Conservation (phyloP, 129 eudicot species). For the Mikania micrantha region DNA sequence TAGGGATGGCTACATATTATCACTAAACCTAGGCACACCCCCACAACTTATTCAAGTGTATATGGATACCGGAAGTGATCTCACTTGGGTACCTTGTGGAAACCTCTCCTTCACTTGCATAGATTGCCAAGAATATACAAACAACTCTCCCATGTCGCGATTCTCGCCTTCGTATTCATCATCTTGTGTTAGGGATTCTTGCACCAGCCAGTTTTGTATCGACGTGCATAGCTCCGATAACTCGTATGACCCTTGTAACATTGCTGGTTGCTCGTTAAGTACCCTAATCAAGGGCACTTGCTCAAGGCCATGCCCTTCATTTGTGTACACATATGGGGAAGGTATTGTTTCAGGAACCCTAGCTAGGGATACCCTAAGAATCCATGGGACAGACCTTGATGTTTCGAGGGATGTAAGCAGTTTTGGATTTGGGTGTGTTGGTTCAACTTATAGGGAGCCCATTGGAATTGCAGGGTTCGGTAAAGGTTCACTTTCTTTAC, state of each 20-base stretch:
- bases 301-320: slow-evolving; percentile 70
- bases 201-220: slow-evolving; percentile 48
- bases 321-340: slow-evolving; percentile 71
- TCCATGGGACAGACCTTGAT: slow-evolving; percentile 30
- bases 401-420: slow-evolving; percentile 33
- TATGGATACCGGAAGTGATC: slow-evolving; percentile 76
- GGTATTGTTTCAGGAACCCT: slow-evolving; percentile 57
- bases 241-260: slow-evolving; percentile 45
- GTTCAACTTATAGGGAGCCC: slow-evolving; percentile 60
- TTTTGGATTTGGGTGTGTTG: slow-evolving; percentile 60
- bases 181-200: slow-evolving; percentile 45
- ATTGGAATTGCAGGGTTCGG: slow-evolving; percentile 78
- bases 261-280: slow-evolving; percentile 60
- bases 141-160: slow-evolving; percentile 27
- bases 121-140: slow-evolving; percentile 47
- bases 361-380: slow-evolving; percentile 53
- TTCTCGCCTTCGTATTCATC: slow-evolving; percentile 65
- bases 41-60: slow-evolving; percentile 61
- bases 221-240: slow-evolving; percentile 67
- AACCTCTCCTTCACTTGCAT: slow-evolving; percentile 61
- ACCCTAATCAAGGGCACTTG: slow-evolving; percentile 50
- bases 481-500: slow-evolving; percentile 59
- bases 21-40: slow-evolving; percentile 64
- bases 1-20: slow-evolving; percentile 62
- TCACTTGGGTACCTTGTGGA: slow-evolving; percentile 81